phyloP scores from a whole-genome alignment of 768 basidiomycete species.

The Gloeostereum incarnatum region DNA sequence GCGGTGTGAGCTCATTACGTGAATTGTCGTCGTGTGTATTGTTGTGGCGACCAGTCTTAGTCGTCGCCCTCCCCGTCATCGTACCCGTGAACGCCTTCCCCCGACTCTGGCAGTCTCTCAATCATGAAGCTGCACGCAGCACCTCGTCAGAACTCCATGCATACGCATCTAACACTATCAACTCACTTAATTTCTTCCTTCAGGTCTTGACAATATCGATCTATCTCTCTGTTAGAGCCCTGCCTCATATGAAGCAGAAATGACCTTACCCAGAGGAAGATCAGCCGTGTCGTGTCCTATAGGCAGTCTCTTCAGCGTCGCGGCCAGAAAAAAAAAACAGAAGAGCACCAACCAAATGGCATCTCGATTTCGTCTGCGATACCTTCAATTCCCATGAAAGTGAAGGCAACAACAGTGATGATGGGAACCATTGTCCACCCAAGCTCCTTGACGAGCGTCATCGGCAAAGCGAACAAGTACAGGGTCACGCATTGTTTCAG shows the following conservation, averaged over 20 bases:
- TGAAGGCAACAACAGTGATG: constrained; percentile 5
- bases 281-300: constrained; percentile 55
- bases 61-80: constrained; percentile 83
- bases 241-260: not conserved
- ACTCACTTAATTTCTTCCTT: constrained; percentile 78
- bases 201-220: constrained; percentile 80
- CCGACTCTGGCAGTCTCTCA: constrained; percentile 62
- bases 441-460: constrained; percentile 75
- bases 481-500: constrained; percentile 92
- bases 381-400: constrained; percentile 40
- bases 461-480: constrained; percentile 86
- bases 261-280: constrained; percentile 63
- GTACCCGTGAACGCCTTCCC: constrained; percentile 59
- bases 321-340: constrained; percentile 1
- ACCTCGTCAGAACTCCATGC: constrained; percentile 1
- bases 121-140: constrained; percentile 52
- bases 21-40: constrained; percentile 7
- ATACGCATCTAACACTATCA: not conserved
- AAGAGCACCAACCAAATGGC: constrained; percentile 65
- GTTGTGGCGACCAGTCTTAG: constrained; percentile 21
- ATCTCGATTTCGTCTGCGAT: constrained; percentile 94
- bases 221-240: constrained; percentile 21
- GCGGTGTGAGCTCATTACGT: constrained; percentile 3
- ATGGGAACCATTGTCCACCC: constrained; percentile 82
- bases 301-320: no score